These are phyloP conservation scores for Pestalotiopsis sp. DNA, from an alignment of 2,329 filamentous ascomycete species.

Conservation along the genomic window DNA sequence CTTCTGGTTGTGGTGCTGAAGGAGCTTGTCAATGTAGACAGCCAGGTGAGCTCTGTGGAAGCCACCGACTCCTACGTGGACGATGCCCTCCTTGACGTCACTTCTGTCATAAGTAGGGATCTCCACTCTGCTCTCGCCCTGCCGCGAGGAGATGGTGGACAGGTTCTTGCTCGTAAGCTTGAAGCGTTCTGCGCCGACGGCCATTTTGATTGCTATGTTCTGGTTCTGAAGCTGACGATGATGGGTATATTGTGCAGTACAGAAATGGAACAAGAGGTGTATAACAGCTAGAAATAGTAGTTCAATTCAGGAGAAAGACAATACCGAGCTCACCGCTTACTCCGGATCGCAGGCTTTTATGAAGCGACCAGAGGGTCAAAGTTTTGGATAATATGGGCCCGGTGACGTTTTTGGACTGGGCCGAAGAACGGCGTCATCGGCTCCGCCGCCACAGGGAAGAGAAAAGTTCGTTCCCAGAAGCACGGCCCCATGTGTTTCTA, in stretches of 20 bases:
- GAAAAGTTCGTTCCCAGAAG: background rate
- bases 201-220: slow-evolving; percentile 2
- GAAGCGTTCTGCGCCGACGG: slow-evolving; percentile 24
- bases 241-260: background rate
- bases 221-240: background rate
- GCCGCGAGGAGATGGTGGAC: slow-evolving; percentile 31
- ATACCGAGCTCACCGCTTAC: background rate
- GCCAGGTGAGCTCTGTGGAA: slow-evolving; percentile 58
- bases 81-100: slow-evolving; percentile 54
- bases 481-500: background rate
- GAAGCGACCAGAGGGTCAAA: background rate
- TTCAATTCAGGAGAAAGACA: background rate
- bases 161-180: slow-evolving; percentile 43
- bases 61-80: slow-evolving; percentile 56
- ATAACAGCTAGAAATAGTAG: background rate
- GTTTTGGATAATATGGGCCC: slow-evolving; percentile 7
- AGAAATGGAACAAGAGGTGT: background rate
- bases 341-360: background rate
- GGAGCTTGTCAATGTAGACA: slow-evolving; percentile 52
- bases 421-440: slow-evolving; percentile 5
- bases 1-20: slow-evolving; percentile 45
- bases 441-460: background rate
- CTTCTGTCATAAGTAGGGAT: slow-evolving; percentile 47
- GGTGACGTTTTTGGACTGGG: slow-evolving; percentile 9
- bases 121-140: slow-evolving; percentile 26